These are phyloP conservation scores for Ilex paraguariensis DNA, from an alignment of 305 asterid genomes.

Conservation along the genomic window DNA sequence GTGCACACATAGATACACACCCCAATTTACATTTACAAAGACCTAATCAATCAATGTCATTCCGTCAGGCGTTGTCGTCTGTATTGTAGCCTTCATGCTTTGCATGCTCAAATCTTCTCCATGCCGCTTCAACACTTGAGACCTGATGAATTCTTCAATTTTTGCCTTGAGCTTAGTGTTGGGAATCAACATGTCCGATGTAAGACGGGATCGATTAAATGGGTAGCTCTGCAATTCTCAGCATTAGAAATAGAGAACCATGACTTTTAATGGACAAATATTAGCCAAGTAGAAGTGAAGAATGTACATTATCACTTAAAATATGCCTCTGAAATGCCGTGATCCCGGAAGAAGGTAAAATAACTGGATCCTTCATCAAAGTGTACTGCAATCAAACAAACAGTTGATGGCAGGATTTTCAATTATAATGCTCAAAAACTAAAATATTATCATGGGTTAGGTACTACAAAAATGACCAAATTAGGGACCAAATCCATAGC, in stretches of 20 bases:
- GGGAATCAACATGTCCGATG: constrained; percentile 84
- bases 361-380: constrained; percentile 94
- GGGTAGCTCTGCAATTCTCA: constrained; percentile 96
- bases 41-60: constrained; percentile 56
- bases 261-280: too few species aligned
- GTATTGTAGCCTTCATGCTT: too few species aligned
- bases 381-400: constrained; percentile 83
- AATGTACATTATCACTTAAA: constrained; percentile 64
- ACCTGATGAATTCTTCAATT: constrained; percentile 66
- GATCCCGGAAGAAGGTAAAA: constrained; percentile 81
- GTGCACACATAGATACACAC: too few species aligned
- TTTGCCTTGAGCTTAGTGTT: constrained; percentile 76
- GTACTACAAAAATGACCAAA: too few species aligned
- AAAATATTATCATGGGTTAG: too few species aligned
- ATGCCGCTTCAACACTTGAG: constrained; percentile 36
- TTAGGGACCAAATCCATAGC: too few species aligned
- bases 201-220: constrained; percentile 86
- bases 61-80: constrained; percentile 42
- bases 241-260: too few species aligned
- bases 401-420: too few species aligned
- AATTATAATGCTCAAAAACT: too few species aligned
- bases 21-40: too few species aligned
- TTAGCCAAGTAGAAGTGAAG: background rate
- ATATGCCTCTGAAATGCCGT: constrained; percentile 90
- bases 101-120: constrained; percentile 40